phyloP scores from a whole-genome alignment of 2,329 filamentous ascomycete genomes.

The Colletotrichum tropicale region DNA sequence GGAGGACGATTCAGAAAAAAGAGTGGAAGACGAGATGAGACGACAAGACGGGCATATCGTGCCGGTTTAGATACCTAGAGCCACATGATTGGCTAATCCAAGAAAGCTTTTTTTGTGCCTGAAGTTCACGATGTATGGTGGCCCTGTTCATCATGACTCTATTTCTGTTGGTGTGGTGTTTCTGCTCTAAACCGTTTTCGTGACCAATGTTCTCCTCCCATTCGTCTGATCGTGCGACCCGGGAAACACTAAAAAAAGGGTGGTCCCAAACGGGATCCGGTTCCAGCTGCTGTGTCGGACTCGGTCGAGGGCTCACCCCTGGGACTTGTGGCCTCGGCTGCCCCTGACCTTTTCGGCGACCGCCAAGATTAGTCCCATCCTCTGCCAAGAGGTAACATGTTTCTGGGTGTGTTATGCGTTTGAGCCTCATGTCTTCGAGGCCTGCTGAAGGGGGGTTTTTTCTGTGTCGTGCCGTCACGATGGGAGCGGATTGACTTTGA shows the following conservation, averaged over 20 bases:
- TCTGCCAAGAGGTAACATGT: constrained; percentile 1
- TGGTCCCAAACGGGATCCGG: background rate
- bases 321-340: background rate
- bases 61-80: constrained; percentile 7
- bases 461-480: background rate
- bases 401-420: background rate
- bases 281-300: background rate
- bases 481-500: background rate
- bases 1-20: background rate
- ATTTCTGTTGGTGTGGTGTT: background rate
- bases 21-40: background rate
- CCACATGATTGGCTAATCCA: background rate
- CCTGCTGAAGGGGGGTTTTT: background rate
- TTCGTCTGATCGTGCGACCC: background rate
- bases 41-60: background rate
- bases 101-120: background rate
- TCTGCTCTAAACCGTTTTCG: background rate
- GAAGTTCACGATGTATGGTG: background rate
- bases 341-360: background rate
- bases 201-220: background rate
- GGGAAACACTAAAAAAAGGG: background rate
- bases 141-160: background rate
- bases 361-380: background rate
- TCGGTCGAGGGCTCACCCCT: background rate
- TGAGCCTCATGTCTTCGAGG: background rate